These are phyloP conservation scores for Acanthochlamys bracteata DNA, from an alignment of 106 monocot species.

Conservation along the genomic window DNA sequence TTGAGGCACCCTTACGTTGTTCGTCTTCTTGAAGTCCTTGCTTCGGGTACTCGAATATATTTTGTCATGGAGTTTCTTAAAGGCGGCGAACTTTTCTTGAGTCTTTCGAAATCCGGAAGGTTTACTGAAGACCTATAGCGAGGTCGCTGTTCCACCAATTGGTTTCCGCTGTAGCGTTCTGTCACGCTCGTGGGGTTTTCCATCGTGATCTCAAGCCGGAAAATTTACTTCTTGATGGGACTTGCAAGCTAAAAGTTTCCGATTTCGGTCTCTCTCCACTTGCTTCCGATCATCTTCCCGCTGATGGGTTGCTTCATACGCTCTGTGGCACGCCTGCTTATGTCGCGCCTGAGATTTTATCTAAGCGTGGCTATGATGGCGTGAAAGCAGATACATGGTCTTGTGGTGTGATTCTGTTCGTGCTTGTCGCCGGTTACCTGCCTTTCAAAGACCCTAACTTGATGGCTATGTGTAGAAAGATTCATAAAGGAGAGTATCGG, in stretches of 20 bases:
- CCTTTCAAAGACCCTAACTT: conserved; percentile 28
- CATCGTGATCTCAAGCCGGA: conserved; percentile 19
- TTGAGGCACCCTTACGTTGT: conserved; percentile 34
- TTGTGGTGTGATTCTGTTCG: conserved; percentile 28
- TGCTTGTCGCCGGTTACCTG: conserved; percentile 19
- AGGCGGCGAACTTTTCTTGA: conserved; percentile 38
- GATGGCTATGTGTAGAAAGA: conserved; percentile 21
- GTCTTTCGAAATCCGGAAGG: conserved; percentile 8
- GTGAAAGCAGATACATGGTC: conserved; percentile 25
- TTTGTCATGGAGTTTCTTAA: conserved; percentile 33
- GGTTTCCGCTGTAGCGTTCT: conserved; percentile 10
- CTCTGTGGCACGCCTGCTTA: conserved; percentile 22
- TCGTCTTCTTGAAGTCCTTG: conserved; percentile 35
- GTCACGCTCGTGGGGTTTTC: conserved; percentile 24
- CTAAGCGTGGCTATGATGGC: conserved; percentile 9
- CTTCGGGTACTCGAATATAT: conserved; percentile 31
- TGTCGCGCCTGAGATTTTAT: conserved; percentile 25
- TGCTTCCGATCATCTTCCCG: conserved; percentile 4
- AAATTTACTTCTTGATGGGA: conserved; percentile 4
- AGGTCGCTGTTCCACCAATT: conserved; percentile 9
- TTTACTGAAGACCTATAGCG: conserved; percentile 10
- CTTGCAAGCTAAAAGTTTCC: conserved; percentile 1
- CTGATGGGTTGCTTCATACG: conserved; percentile 9
- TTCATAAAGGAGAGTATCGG: conserved; percentile 18
- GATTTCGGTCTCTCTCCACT: conserved; percentile 12